Base-by-base conservation (phyloP, 2,329 filamentous ascomycete genomes). In the Boeremia lycopersici region DNA sequence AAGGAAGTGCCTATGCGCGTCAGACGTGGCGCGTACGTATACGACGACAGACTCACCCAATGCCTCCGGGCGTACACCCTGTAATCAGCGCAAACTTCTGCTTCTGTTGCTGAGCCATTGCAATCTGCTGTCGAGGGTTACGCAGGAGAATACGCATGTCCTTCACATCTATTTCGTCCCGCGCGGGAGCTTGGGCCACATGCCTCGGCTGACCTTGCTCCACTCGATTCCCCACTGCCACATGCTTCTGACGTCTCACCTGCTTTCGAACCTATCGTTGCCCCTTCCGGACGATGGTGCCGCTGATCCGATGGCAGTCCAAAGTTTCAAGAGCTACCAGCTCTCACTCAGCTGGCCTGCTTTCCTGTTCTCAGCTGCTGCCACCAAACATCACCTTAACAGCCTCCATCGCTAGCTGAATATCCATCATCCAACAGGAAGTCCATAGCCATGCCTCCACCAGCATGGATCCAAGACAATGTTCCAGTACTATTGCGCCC, bases 61-160 rank as follows among this genome's bases (percentile, higher is more conserved):
- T 86, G 41, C 83, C 82, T 34, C 83, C 82, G 6, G 82, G 79
- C 1, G 77, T 80, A 65, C 81, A 77, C 72, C 74, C 74, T 4
- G 74, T 77, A 28, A 77, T 70, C 31, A 77, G 44, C 19, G 70
- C 74, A 42, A 71, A 73, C 53, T 68, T 70, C 44, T 49, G 55
- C 19, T 45, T 63, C 17, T 54, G 47, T 25, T 54, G 38, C 35
- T 55, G 41, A 38, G 57, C 57, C 62, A 68, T 68, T 29, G 30
- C 31, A n/a, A 40, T 23, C 19, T 26, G 9, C 6, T 42, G 12
- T 39, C 8, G 19, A 23, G 13, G 9, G 47, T 48, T 48, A 13
- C 26, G 13, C 26, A 28, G 6, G 30, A 9, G 9, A 23, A 12
- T 3, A 10, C 33, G 25, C 35, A 6, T 25, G 12, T 4, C 34